Percentiles rank a stretch among this genome's conserved stretches.
Conservation (phyloP, 164 flowering plant genomes). For the Vitis rotundifolia region DNA sequence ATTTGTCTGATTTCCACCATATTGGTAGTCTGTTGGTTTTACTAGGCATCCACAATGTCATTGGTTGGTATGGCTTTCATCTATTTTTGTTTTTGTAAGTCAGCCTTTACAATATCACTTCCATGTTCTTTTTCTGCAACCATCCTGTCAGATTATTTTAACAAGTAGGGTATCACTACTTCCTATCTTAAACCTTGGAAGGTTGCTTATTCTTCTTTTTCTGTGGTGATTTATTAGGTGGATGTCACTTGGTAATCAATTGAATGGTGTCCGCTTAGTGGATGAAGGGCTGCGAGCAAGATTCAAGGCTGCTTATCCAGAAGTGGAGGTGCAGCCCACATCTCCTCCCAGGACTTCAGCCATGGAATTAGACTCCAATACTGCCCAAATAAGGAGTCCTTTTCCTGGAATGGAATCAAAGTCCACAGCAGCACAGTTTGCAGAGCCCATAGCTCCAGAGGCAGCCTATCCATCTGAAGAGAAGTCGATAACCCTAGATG, state of each 20-base stretch:
- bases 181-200: background rate
- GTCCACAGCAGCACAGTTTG: slow-evolving; percentile 28
- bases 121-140: too few species aligned
- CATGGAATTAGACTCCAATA: slow-evolving; percentile 67
- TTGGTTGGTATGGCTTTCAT: too few species aligned
- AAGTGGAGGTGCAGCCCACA: slow-evolving; percentile 86
- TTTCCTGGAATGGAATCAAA: slow-evolving; percentile 50
- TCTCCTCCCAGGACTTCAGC: slow-evolving; percentile 84
- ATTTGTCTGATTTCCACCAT: too few species aligned
- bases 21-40: too few species aligned
- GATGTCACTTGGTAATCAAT: slow-evolving; percentile 96
- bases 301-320: slow-evolving; percentile 97
- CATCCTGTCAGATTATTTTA: too few species aligned
- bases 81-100: too few species aligned
- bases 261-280: slow-evolving; percentile 76
- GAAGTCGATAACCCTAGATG: slow-evolving; percentile 47
- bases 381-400: slow-evolving; percentile 51
- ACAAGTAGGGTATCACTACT: background rate
- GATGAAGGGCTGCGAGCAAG: slow-evolving; percentile 95
- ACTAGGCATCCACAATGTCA: too few species aligned
- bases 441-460: slow-evolving; percentile 37
- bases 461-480: slow-evolving; percentile 41
- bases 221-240: slow-evolving; percentile 48
- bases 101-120: too few species aligned
- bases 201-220: background rate